A percentile compares a stretch with the other conserved stretches of the same genome.
phyloP scores from a whole-genome alignment of 2,329 filamentous ascomycete species.

The Ophiosphaerella herpotricha region DNA sequence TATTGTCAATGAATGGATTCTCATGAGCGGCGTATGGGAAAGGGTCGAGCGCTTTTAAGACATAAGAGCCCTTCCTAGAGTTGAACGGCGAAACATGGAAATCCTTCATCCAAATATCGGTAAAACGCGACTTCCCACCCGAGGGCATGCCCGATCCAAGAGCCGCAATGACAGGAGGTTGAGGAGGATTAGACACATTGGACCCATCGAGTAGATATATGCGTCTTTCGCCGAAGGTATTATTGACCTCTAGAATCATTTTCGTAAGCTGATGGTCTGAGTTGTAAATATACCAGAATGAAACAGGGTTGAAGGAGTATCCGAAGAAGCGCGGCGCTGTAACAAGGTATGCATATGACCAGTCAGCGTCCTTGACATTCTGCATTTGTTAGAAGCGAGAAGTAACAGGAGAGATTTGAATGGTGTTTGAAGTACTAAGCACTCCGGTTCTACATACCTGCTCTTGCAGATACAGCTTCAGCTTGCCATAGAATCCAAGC shows the following conservation, averaged over 20 bases:
- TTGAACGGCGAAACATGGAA: conserved; percentile 81
- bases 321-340: conserved; percentile 72
- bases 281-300: conserved; percentile 79
- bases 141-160: conserved; percentile 1
- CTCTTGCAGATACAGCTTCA: conserved; percentile 62
- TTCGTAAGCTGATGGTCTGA: conserved; percentile 60
- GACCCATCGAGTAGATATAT: conserved; percentile 63
- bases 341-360: conserved; percentile 71
- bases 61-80: conserved; percentile 55
- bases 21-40: conserved; percentile 38
- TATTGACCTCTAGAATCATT: conserved; percentile 76
- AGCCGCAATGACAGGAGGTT: conserved; percentile 14
- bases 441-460: conserved; percentile 51
- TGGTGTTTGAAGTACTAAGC: too few relatives aligned
- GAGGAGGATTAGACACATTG: conserved; percentile 34
- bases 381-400: conserved; percentile 40
- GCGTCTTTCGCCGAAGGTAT: conserved; percentile 73
- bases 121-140: conserved; percentile 46
- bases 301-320: conserved; percentile 76
- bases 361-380: conserved; percentile 62
- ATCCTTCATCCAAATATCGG: conserved; percentile 66
- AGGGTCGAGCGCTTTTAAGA: conserved; percentile 53
- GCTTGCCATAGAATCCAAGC: conserved; percentile 65
- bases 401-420: background rate
- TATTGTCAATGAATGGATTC: conserved; percentile 58